phyloP scores from a whole-genome alignment of 2,329 filamentous ascomycete species.

The Akanthomyces muscarius region DNA sequence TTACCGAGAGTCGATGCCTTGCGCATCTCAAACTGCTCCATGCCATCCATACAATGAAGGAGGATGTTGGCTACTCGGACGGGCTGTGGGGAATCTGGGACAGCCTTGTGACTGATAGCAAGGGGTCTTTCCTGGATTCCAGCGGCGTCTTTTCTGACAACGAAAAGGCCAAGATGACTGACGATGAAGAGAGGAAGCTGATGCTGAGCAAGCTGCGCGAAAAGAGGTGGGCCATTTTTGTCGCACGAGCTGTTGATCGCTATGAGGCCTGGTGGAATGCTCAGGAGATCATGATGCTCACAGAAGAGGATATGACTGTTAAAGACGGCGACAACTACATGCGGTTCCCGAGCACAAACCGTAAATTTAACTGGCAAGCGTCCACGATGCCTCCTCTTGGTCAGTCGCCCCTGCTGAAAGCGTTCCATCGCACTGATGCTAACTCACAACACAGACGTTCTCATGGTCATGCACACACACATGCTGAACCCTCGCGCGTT shows the following conservation, averaged over 20 bases:
- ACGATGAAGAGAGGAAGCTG: slow-evolving; percentile 27
- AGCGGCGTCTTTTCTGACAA: not conserved
- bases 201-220: slow-evolving; percentile 55
- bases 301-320: slow-evolving; percentile 33
- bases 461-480: slow-evolving; percentile 78
- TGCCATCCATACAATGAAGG: slow-evolving; percentile 62
- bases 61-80: slow-evolving; percentile 62
- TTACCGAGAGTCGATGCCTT: slow-evolving; percentile 43
- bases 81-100: slow-evolving; percentile 64
- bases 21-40: slow-evolving; percentile 71
- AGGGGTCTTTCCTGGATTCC: slow-evolving; percentile 13
- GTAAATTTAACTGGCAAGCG: slow-evolving; percentile 36
- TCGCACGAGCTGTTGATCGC: slow-evolving; percentile 63
- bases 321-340: slow-evolving; percentile 26
- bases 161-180: slow-evolving; percentile 23
- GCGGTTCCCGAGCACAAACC: slow-evolving; percentile 29
- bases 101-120: slow-evolving; percentile 29
- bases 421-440: not conserved
- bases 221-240: slow-evolving; percentile 70
- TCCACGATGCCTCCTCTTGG: slow-evolving; percentile 53
- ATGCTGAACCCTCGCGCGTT: slow-evolving; percentile 74
- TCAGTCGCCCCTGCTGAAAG: slow-evolving; percentile 31
- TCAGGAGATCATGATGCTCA: slow-evolving; percentile 30
- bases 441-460: slow-evolving; percentile 49
- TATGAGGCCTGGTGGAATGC: slow-evolving; percentile 63